Percentiles rank a stretch among this genome's conserved stretches.
These are phyloP conservation scores for Pleomassaria siparia DNA, from an alignment of 2,329 filamentous ascomycete genomes.

Conservation along the genomic window DNA sequence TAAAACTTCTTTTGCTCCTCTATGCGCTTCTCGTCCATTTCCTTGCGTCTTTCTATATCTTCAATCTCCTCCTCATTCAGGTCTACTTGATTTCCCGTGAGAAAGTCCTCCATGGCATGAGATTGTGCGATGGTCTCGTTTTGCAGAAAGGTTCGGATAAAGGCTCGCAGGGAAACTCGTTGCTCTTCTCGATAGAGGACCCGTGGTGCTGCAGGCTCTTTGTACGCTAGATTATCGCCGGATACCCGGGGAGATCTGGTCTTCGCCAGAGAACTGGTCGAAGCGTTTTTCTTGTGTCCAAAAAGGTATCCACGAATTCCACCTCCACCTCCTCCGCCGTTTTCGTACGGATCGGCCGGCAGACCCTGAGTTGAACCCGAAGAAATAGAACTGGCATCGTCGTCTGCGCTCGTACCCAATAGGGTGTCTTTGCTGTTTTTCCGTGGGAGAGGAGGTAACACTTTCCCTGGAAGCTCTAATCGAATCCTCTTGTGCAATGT, in stretches of 20 bases:
- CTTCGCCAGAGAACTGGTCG: conserved; percentile 41
- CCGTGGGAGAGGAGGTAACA: conserved; percentile 80
- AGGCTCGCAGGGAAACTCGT: conserved; percentile 86
- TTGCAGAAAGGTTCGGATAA: conserved; percentile 80
- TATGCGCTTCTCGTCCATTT: conserved; percentile 82
- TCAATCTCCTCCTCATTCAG: conserved; percentile 79
- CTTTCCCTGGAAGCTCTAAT: conserved; percentile 85
- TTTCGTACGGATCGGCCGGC: conserved; percentile 40
- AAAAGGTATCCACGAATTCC: conserved; percentile 50
- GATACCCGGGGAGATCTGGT: conserved; percentile 36
- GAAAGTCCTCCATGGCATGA: conserved; percentile 80
- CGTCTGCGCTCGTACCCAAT: conserved; percentile 58
- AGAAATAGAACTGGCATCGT: conserved; percentile 78
- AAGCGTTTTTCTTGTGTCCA: conserved; percentile 46
- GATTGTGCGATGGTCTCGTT: conserved; percentile 83
- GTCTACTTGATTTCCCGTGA: conserved; percentile 71
- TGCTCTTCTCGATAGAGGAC: conserved; percentile 84
- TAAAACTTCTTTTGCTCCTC: conserved; percentile 95
- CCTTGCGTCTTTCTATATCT: conserved; percentile 78
- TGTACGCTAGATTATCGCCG: conserved; percentile 31
- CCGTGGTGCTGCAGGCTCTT: conserved; percentile 43
- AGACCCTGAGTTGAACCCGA: conserved; percentile 72
- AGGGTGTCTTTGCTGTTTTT: conserved; percentile 85
- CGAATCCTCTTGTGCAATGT: conserved; percentile 77
- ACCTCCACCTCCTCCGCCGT: conserved; percentile 26